Evolutionary conservation across 2,329 filamentous ascomycete species (phyloP), one percentile per base, ranked within the genome.

Genomic region (Aspergillus jensenii): DNA sequence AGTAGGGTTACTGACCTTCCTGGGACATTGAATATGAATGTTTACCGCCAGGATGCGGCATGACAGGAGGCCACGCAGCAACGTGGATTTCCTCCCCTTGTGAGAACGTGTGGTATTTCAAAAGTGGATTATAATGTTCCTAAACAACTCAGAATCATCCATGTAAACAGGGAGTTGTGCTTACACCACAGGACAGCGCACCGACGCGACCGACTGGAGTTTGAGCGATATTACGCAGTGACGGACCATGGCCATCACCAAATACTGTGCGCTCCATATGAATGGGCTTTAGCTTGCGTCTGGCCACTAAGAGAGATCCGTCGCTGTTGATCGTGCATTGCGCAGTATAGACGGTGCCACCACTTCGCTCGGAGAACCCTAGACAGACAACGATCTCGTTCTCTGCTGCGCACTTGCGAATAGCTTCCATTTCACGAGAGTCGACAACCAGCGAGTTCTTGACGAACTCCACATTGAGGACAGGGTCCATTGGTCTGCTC

Each of bases 371-470:
- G 14, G 35, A 37, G 35, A 37, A 37, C 3, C 35, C 35, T 0
- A 37, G 35, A 6, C 12, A 37, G 15, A 37, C 35, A n/a, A n/a
- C 35, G 0, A 37, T 37, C 12, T 14, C 12, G 35, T 37, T 37
- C 0, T 14, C 15, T 14, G 12, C 12, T 14, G 35, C 35, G 35
- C 35, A 37, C 1, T 37, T 7, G 12, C 15, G 35, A n/a, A 37
- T 37, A 14, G 4, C 4, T 2, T 14, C 35, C 35, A 37, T 37
- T 37, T 37, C 35, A 0, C 2, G 4, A n/a, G 35, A 37, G 3
- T 37, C 35, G 2, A 37, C 12, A 2, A 14, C 4, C 0, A 37
- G 35, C 79, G 1, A 84, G 71, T 37, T 37, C 35, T 37, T 37
- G 35, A 37, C 15, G 35, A 14, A 37, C 12, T n/a, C 15, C 3